Conservation (phyloP, 352 stramenopile genomes). For the Pythium apleroticum region DNA sequence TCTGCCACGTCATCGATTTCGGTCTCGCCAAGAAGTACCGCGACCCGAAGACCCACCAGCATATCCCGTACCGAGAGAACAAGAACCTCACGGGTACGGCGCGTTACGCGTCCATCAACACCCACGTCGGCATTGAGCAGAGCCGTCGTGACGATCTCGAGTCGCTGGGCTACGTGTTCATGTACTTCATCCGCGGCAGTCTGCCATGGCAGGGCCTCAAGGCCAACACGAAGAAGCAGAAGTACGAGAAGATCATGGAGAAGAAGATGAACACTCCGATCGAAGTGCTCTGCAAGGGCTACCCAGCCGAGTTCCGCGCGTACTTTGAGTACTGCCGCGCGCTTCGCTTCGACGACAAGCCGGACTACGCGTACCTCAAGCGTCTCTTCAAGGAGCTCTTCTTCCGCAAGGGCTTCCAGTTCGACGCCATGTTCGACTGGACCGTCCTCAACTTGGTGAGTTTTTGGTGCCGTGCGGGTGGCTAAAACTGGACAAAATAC, state of each 20-base stretch:
- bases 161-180: constrained; percentile 94
- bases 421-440: constrained; percentile 99
- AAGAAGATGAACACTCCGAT: constrained; percentile 97
- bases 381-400: constrained; percentile 99
- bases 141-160: constrained; percentile 97
- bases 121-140: constrained; percentile 98
- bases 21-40: constrained; percentile 90
- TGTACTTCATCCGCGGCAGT: constrained; percentile 94
- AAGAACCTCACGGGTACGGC: constrained; percentile 95
- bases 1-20: constrained; percentile 89
- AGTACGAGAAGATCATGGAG: constrained; percentile 99
- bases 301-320: constrained; percentile 95
- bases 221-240: constrained; percentile 93
- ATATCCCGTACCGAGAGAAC: constrained; percentile 91
- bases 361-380: constrained; percentile 90
- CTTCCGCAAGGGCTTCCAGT: constrained; percentile 98
- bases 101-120: constrained; percentile 98
- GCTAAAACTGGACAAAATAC: no score
- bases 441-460: constrained; percentile 91
- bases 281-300: constrained; percentile 92
- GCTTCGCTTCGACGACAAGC: constrained; percentile 87
- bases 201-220: constrained; percentile 98
- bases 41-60: constrained; percentile 86
- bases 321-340: constrained; percentile 96
- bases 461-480: no score